Evolutionary conservation across 108 stramenopile genomes (phyloP).

Genomic region (Skeletonema potamos): DNA sequence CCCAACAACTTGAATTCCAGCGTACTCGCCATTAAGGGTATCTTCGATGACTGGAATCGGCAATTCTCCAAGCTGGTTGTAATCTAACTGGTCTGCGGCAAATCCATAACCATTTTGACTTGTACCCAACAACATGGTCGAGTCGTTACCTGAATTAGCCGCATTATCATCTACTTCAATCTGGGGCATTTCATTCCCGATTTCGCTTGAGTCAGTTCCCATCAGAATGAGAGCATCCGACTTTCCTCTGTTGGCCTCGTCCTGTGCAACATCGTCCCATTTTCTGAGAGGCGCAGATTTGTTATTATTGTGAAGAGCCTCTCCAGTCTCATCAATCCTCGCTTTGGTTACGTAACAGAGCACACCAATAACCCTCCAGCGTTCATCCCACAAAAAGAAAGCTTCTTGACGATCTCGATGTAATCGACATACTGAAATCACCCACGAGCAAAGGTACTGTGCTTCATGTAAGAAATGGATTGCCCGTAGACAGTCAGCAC

Average conservation of each 20-base stretch:
- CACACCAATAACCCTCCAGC: conserved; percentile 66
- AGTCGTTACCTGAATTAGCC: not conserved
- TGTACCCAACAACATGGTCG: not conserved
- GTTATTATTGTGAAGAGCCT: conserved; percentile 1
- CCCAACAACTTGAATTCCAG: not conserved
- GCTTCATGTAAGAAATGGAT: conserved; percentile 77
- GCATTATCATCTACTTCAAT: conserved; percentile 2
- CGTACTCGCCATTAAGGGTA: not conserved
- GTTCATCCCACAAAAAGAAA: conserved; percentile 48
- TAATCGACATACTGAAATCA: conserved; percentile 61
- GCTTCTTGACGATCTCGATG: conserved; percentile 44
- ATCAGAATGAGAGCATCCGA: conserved; percentile 34
- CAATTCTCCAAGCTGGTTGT: not conserved
- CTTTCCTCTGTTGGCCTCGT: conserved; percentile 51
- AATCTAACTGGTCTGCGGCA: not conserved
- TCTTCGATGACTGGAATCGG: not conserved
- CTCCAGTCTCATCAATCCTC: conserved; percentile 52
- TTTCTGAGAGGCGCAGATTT: conserved; percentile 1
- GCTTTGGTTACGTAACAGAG: conserved; percentile 57
- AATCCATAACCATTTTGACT: not conserved
- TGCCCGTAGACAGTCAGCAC: conserved; percentile 82
- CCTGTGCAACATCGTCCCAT: conserved; percentile 53
- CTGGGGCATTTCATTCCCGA: not conserved
- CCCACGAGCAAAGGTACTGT: conserved; percentile 75
- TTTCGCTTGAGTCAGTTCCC: conserved; percentile 28